Evolutionary conservation across 169 alveolate species (phyloP), one percentile per base, ranked within the genome.

Genomic region (Eimeria zaria): DNA sequence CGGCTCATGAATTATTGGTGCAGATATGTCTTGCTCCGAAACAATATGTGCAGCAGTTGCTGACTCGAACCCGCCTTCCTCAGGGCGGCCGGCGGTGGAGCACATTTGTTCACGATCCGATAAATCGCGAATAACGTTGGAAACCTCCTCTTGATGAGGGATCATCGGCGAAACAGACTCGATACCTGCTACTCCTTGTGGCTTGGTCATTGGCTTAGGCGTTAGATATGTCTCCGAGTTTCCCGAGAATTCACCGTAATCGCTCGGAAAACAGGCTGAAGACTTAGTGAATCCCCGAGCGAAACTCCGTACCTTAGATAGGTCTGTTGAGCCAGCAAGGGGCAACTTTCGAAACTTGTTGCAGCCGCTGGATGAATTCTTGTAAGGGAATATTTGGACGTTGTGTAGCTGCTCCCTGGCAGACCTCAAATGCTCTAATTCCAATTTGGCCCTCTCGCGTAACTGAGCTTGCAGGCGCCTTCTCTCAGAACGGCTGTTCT

Each of bases 391-490:
- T 46, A 80, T 80, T 12, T 80, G 69, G 46, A 30, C 12, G 46
- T 80, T 80, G 69, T 80, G 46, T 27, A 30, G 44, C 69, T 48
- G 46, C 41, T 48, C n/a, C 24, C 89, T 80, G 48, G 89, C 89
- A 9, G 89, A 44, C 16, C 67, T 80, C 67, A 80, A 46, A 46
- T 80, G 46, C 27, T 46, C 89, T 41, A 80, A 69, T 30, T 80
- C 89, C 22, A 80, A 2, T 8, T 30, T 58, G 20, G 89, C 89
- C 46, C 89, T 80, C 46, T 80, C 89, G 69, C 89, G 89, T 69
- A 80, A 46, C 46, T 80, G 89, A 30, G 89, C 89, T 16, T 80
- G 89, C 67, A 80, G 69, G 69, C 69, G 60, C 69, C 89, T 1
- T 80, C 67, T 39, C 27, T 48, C 89, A 22, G 67, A 44, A 58